Percentiles rank a stretch among this genome's conserved stretches.
Evolutionary conservation across 2,329 filamentous ascomycete species (phyloP).

Genomic region (Fusarium sp.): DNA sequence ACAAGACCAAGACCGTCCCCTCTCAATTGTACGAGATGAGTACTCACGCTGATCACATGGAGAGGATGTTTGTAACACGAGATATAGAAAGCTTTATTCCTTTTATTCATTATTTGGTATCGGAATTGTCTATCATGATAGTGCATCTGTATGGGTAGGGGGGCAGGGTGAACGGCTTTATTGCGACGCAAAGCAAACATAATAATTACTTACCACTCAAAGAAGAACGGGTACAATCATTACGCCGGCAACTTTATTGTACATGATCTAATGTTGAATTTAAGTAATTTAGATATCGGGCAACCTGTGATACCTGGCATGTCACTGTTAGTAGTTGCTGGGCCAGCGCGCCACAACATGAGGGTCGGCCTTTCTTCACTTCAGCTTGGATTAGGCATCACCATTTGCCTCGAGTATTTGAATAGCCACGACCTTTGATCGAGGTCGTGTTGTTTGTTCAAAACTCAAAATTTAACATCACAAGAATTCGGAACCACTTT

Average conservation of each 20-base stretch:
- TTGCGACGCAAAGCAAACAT: background rate
- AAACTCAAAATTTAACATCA: background rate
- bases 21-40: background rate
- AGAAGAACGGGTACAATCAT: background rate
- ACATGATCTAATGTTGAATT: background rate
- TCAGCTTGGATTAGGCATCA: conserved; percentile 29
- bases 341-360: conserved; percentile 23
- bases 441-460: background rate
- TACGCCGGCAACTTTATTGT: background rate
- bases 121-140: background rate
- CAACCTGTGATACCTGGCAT: background rate
- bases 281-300: background rate
- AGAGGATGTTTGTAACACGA: background rate
- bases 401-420: conserved; percentile 15
- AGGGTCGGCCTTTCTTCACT: background rate
- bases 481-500: background rate
- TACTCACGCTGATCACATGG: background rate
- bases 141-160: too few species aligned
- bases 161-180: too few species aligned
- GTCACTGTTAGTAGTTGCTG: conserved; percentile 19
- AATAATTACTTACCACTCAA: too few species aligned
- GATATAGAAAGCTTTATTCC: background rate
- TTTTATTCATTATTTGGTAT: background rate
- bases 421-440: background rate
- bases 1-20: background rate